Percentiles rank a stretch among this genome's conserved stretches.
These are phyloP conservation scores for Rhodotorula graminis DNA, from an alignment of 768 basidiomycete species.

Conservation along the genomic window DNA sequence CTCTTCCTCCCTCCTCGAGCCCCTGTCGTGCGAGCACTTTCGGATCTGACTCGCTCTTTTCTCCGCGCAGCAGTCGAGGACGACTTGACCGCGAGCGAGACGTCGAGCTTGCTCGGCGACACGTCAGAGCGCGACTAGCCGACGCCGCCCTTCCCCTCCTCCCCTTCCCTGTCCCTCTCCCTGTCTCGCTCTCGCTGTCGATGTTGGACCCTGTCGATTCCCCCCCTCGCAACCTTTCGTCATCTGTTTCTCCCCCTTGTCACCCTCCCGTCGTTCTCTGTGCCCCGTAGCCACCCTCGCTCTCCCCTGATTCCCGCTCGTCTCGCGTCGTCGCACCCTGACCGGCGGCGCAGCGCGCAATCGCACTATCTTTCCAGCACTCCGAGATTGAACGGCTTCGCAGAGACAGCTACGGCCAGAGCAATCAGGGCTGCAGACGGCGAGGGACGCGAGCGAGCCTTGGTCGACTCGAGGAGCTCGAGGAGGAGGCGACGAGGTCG, in stretches of 20 bases:
- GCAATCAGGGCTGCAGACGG: too few species aligned
- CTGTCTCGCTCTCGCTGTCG: neutral
- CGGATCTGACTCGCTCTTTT: neutral
- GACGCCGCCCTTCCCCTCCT: neutral
- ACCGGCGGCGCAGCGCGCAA: neutral
- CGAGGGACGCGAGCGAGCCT: too few species aligned
- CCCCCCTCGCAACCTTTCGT: neutral
- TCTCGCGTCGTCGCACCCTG: neutral
- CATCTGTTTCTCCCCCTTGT: neutral
- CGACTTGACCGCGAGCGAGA: slow-evolving; percentile 12
- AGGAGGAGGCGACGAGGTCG: too few species aligned
- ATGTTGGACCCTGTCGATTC: neutral
- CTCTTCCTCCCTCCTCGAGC: too few species aligned
- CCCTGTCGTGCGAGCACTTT: too few species aligned
- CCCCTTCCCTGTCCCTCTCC: neutral
- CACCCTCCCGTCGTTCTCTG: neutral
- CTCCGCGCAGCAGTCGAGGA: slow-evolving; percentile 16
- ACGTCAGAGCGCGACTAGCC: neutral
- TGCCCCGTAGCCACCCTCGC: neutral
- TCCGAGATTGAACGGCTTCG: too few species aligned
- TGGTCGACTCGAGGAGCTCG: too few species aligned
- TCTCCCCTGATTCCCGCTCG: neutral
- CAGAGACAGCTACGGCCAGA: too few species aligned
- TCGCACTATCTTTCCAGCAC: neutral
- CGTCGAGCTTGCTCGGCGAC: slow-evolving; percentile 13